These are phyloP conservation scores for Phytopythium ostracodes DNA, from an alignment of 352 stramenopile genomes.

Conservation along the genomic window DNA sequence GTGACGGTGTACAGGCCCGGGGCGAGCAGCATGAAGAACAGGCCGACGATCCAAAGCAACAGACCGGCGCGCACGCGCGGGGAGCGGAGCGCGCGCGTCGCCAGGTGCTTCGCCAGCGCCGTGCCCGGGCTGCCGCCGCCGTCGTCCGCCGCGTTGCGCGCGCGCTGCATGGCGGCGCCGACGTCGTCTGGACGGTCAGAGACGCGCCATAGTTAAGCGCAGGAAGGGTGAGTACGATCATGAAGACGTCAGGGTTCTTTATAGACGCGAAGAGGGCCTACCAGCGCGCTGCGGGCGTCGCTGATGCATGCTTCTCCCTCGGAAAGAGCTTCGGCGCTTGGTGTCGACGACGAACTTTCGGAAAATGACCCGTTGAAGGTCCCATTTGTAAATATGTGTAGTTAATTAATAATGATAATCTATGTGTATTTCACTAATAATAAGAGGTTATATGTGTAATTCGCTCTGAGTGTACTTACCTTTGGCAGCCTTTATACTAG, in stretches of 20 bases:
- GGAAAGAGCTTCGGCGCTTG: not conserved
- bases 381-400: not conserved
- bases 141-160: constrained; percentile 4
- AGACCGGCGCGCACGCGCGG: constrained; percentile 62
- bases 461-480: too few species aligned
- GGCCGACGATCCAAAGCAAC: constrained; percentile 64
- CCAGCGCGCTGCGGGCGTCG: constrained; percentile 1
- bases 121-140: constrained; percentile 36
- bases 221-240: too few species aligned
- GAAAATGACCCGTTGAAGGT: not conserved
- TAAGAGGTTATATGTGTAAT: too few species aligned
- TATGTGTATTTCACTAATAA: too few species aligned
- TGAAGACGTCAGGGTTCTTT: too few species aligned
- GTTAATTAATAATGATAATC: not conserved
- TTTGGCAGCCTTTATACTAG: too few species aligned
- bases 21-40: constrained; percentile 81
- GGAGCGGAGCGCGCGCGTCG: constrained; percentile 48
- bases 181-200: constrained; percentile 7
- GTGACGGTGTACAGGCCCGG: constrained; percentile 57
- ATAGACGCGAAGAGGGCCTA: not conserved
- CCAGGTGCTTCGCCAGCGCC: constrained; percentile 49
- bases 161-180: constrained; percentile 26
- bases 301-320: constrained; percentile 6
- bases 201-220: constrained; percentile 9
- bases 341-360: not conserved